These are phyloP conservation scores for Keithomyces neogunnii DNA, from an alignment of 2,329 filamentous ascomycete genomes.

Conservation along the genomic window DNA sequence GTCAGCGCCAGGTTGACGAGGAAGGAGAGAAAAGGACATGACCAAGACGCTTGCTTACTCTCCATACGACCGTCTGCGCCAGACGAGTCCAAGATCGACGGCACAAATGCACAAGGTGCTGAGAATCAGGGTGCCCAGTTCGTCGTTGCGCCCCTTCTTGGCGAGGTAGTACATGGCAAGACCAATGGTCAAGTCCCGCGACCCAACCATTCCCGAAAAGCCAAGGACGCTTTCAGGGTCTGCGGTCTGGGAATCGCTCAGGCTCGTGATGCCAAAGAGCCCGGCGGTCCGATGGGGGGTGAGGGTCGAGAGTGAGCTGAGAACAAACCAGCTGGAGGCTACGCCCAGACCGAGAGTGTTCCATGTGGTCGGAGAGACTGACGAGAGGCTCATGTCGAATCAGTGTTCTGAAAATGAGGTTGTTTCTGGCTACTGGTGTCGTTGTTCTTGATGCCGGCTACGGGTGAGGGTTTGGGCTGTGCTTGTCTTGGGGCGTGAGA, in stretches of 20 bases:
- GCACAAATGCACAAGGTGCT: slow-evolving; percentile 10
- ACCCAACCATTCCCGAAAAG: slow-evolving; percentile 6
- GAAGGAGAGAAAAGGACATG: not conserved
- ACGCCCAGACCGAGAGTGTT: slow-evolving; percentile 13
- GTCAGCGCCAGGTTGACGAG: not conserved
- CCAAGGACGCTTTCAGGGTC: not conserved
- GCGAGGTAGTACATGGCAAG: slow-evolving; percentile 7
- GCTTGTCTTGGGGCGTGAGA: not conserved
- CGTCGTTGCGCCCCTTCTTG: slow-evolving; percentile 3
- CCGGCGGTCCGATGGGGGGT: slow-evolving; percentile 7
- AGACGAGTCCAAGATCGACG: slow-evolving; percentile 12
- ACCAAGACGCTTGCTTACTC: not conserved
- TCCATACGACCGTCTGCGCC: slow-evolving; percentile 1
- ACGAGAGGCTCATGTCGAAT: not conserved
- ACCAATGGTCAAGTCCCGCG: slow-evolving; percentile 11
- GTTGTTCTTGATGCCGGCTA: not conserved
- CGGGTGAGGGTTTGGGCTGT: not conserved
- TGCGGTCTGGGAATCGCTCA: not conserved
- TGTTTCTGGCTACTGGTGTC: not conserved
- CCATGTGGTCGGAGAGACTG: slow-evolving; percentile 10
- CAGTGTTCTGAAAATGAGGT: not conserved
- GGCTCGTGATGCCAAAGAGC: slow-evolving; percentile 9
- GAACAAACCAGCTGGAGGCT: slow-evolving; percentile 9
- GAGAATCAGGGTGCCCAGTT: slow-evolving; percentile 13
- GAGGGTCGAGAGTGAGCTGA: slow-evolving; percentile 9